Evolutionary conservation across 345 rosid species (phyloP), one percentile per base, ranked within the genome.

Genomic region (Microthlaspi erraticum): DNA sequence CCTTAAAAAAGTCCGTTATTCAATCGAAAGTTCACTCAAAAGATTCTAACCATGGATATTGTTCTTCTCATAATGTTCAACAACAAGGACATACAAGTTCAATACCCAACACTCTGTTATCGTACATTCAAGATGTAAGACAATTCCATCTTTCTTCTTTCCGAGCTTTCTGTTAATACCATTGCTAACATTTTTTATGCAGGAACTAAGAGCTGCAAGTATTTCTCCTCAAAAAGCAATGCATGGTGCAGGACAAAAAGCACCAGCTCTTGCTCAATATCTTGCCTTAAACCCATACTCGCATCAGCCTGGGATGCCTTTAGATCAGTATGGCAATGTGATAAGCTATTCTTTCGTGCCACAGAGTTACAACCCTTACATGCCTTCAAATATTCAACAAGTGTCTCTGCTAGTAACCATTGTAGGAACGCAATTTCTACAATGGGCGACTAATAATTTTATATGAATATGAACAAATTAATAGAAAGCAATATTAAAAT

Each of bases 321-420:
- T 93, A 84, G 97, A 94, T 48, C 96, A 72, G 64, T 89, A 82
- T 60, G 80, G 96, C 16, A 93, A 89, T 76, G 79, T 93, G 93
- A 84, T 93, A 38, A 71, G 95, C 58, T 93, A 91, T 61, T 91
- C 95, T 7, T 89, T 83, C 79, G 66, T 91, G 82, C 87, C 97
- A 48, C 98, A 84, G 81, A 87, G 90, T 81, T 93, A 87, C 75
- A 78, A 91, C 0, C 44, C 72, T 14, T 93, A 87, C 58, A 81
- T 89, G 98, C 87, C 95, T 36, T 89, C 96, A 11, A 88, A 83
- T 59, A 91, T 82, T 74, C 98, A 88, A 80, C 98, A 93, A 82
- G 74, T 80, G 14, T 88, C 83, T 70, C 55, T 62, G 77, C 92
- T 52, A 90, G 90, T 54, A 88, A 77, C 71, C 92, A 85, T 71